Conservation (phyloP, 192 early-diverging fungal species). For the Pecoramyces ruminantium region DNA sequence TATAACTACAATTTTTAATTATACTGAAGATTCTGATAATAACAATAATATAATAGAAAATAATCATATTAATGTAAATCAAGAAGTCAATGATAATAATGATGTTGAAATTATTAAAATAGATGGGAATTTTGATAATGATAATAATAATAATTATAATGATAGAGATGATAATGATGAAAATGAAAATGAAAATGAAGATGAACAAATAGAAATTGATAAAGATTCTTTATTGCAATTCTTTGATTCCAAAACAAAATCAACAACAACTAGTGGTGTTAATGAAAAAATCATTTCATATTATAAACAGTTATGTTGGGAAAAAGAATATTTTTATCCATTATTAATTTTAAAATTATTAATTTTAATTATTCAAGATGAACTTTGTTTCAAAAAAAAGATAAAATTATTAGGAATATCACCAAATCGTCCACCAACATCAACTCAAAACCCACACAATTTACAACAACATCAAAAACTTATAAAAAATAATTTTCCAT, state of each 20-base stretch:
- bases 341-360: neutral
- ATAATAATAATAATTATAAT: neutral
- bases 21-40: neutral
- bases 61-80: too few relatives aligned
- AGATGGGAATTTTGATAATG: neutral
- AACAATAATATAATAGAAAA: neutral
- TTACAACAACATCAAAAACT: neutral
- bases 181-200: neutral
- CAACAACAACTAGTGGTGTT: neutral
- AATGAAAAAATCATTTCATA: neutral
- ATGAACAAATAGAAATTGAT: neutral
- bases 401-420: neutral
- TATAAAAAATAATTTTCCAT: neutral
- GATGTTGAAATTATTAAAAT: neutral
- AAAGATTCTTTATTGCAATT: neutral
- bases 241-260: neutral
- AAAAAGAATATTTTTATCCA: neutral
- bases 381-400: neutral
- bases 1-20: neutral
- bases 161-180: neutral
- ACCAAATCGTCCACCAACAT: neutral
- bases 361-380: neutral
- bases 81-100: neutral
- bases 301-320: neutral
- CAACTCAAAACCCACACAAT: neutral